Evolutionary conservation across 305 asterid species (phyloP), one percentile per base, ranked within the genome.

Genomic region (Fraxinus greggii): DNA sequence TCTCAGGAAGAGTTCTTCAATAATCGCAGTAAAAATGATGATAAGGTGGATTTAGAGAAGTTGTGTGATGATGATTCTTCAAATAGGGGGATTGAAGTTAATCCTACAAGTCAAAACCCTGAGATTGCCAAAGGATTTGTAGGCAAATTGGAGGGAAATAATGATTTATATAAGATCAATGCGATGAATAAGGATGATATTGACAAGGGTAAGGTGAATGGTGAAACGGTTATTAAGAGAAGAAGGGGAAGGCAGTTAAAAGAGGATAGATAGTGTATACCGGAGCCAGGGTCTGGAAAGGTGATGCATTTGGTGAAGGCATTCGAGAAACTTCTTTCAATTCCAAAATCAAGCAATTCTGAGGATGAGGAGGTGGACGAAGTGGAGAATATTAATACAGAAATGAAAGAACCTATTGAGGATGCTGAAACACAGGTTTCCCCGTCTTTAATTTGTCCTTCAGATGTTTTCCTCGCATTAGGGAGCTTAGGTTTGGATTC

Each of bases 401-500:
- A 31, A 48, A 77, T 72, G 17, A 87, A 90, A 84, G 76, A 84
- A 26, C 85, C 82, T 72, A 54, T 86, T 17, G 80, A 79, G 81
- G 85, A 75, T 75, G 78, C 77, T 10, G 92, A 89, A 86, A 83
- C 89, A 5, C 88, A 84, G 72, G 89, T 84, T 75, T 90, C 93
- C 8, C 80, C 91, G 26, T 88, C 96, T 63, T 89, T 91, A 7
- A 92, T 88, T 77, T 88, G 90, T 67, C 97, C 95, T 36, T 93
- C 92, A 1, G 97, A 91, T 75, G 88, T 89, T 78, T 77, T 81
- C 80, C 86, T 93, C 83, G 90, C 97, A 72, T 88, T 93, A 1
- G 94, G 93, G 88, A 88, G 96, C 85, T 89, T 94, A 83, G 97
- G 97, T 32, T 91, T 93, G 85, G 94, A 92, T 88, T 51, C 88